Evolutionary conservation across 2,329 filamentous ascomycete species (phyloP), one percentile per base, ranked within the genome.

Genomic region (Zymoseptoria ardabiliae): DNA sequence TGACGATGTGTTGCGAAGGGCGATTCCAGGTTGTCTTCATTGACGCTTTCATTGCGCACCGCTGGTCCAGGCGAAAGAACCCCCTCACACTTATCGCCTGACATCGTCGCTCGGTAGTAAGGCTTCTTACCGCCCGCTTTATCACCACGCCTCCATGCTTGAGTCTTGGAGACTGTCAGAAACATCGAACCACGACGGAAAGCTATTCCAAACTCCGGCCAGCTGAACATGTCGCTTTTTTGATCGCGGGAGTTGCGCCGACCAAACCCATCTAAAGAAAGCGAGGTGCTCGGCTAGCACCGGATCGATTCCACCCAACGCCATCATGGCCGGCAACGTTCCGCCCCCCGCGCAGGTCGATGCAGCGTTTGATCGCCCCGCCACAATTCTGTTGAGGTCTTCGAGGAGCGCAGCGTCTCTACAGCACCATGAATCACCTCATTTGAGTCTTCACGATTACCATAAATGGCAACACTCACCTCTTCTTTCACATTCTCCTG

Each of bases 401-500:
- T 57, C 21, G 53, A 49, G 19, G 10, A 25, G 20, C 28, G 51
- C n/a, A n/a, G 22, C 28, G 6, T 55, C 54, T 20, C 41, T 59
- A 7, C 59, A 55, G 49, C 58, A 60, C 17, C 57, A 60, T 13
- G 62, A 64, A 19, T 45, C 52, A 48, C 59, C 63, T 49, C 64
- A 60, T 50, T 56, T 63, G 57, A 65, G 59, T 7, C 41, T 66
- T 23, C 61, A 65, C 55, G 62, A 63, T 35, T 65, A 57, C 52
- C 62, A 62, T 52, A 61, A 61, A 54, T 62, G 56, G 30, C 64
- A 65, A 53, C 58, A 61, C 10, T 65, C 64, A 48, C 62, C 64
- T 13, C 22, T 57, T 9, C 58, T 58, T 50, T 59, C 58, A 20
- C 41, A 54, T 21, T 62, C 62, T 19, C 59, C 59, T 19, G 59